Evolutionary conservation across 495 filamentous ascomycete genomes (phyloP).

Genomic region (Xylaria telfairii): DNA sequence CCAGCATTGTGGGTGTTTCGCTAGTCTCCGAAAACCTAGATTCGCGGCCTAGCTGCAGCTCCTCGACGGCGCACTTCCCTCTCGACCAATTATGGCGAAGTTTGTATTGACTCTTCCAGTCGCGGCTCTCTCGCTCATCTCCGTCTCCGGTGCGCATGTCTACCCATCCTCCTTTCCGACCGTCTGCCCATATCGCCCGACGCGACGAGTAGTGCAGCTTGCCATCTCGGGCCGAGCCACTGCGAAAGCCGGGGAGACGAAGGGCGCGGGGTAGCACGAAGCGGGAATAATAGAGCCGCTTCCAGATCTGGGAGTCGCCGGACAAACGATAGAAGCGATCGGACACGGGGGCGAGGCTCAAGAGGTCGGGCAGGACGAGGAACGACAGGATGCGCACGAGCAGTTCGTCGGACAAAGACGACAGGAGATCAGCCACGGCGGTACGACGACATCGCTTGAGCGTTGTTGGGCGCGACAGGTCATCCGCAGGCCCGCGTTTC

Average conservation of each 20-base stretch:
- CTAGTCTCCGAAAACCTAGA: conserved; percentile 18
- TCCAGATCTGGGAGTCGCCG: conserved; percentile 90
- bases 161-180: conserved; percentile 51
- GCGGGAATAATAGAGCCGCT: conserved; percentile 81
- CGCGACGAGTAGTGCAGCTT: conserved; percentile 71
- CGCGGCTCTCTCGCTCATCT: conserved; percentile 51
- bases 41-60: conserved; percentile 66
- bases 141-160: conserved; percentile 53
- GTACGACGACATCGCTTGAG: conserved; percentile 36
- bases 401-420: conserved; percentile 83
- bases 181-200: conserved; percentile 84
- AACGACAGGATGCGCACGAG: conserved; percentile 83
- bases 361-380: conserved; percentile 70
- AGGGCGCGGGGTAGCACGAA: conserved; percentile 87
- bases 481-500: conserved; percentile 31
- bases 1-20: conserved; percentile 56
- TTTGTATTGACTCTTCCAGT: conserved; percentile 91
- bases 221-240: conserved; percentile 45
- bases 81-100: conserved; percentile 90
- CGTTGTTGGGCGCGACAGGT: conserved; percentile 27
- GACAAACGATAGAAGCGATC: conserved; percentile 75
- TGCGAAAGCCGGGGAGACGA: conserved; percentile 72
- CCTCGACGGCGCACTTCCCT: conserved; percentile 79
- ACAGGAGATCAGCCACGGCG: conserved; percentile 46
- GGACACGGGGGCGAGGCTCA: conserved; percentile 79